Percentiles rank a stretch among this genome's conserved stretches.
Evolutionary conservation across 306 rosid genomes (phyloP).

Genomic region (Albizia julibrissin): DNA sequence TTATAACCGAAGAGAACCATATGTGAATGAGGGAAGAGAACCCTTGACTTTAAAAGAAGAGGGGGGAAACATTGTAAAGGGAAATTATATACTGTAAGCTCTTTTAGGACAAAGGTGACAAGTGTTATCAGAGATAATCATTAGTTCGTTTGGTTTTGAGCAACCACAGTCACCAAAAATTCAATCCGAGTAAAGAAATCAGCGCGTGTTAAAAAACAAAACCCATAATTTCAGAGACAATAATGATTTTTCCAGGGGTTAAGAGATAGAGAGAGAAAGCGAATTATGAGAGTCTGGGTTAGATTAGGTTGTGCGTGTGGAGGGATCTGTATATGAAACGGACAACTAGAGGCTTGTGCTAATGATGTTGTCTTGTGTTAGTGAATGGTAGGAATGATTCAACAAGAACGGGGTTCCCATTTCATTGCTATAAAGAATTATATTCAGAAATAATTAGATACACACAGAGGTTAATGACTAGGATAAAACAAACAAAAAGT

Average conservation of each 20-base stretch:
- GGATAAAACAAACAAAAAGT: constrained; percentile 10
- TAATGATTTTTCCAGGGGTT: constrained; percentile 36
- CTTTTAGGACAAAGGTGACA: constrained; percentile 57
- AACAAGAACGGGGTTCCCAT: constrained; percentile 70
- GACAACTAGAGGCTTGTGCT: constrained; percentile 55
- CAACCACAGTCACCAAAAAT: constrained; percentile 41
- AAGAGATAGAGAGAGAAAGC: constrained; percentile 30
- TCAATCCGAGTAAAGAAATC: constrained; percentile 27
- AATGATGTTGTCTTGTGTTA: constrained; percentile 92
- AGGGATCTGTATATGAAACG: constrained; percentile 48
- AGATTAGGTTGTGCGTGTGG: constrained; percentile 24
- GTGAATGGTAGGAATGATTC: constrained; percentile 85
- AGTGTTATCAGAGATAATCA: constrained; percentile 73
- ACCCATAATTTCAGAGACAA: constrained; percentile 53
- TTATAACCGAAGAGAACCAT: constrained; percentile 34
- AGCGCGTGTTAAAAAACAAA: constrained; percentile 76
- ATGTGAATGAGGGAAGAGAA: constrained; percentile 21
- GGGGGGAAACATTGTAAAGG: constrained; percentile 11
- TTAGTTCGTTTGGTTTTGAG: constrained; percentile 80
- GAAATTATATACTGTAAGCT: constrained; percentile 26
- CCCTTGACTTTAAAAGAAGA: neutral
- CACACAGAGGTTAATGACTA: constrained; percentile 6
- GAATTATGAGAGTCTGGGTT: constrained; percentile 63
- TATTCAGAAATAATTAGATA: constrained; percentile 1
- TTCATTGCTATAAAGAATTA: constrained; percentile 37